Base-by-base conservation (phyloP, 106 monocot genomes). In the Xerophyta viscosa region DNA sequence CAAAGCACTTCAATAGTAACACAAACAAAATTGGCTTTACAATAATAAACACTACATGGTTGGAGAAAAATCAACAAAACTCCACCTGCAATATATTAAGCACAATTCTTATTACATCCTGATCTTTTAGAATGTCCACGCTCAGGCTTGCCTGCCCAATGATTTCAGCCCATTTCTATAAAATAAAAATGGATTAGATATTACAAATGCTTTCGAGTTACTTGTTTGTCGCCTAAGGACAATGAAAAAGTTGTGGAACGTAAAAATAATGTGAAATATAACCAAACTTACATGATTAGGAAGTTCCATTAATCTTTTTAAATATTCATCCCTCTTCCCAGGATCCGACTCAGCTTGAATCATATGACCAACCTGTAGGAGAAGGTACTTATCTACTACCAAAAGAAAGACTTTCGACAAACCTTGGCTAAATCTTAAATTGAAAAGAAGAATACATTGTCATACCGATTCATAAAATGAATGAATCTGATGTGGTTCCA, bases 401-500 rank as follows among this genome's bases (percentile, higher is more conserved):
- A 52, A 52, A 26, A n/a, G n/a, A n/a, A n/a, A n/a, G n/a, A n/a
- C n/a, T n/a, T n/a, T n/a, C n/a, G n/a, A n/a, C n/a, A n/a, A n/a
- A n/a, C n/a, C n/a, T n/a, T n/a, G n/a, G n/a, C n/a, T n/a, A n/a
- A n/a, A n/a, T n/a, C n/a, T n/a, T n/a, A n/a, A n/a, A n/a, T n/a
- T n/a, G n/a, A n/a, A n/a, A n/a, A n/a, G n/a, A n/a, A n/a, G n/a
- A n/a, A n/a, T n/a, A n/a, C n/a, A n/a, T n/a, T 18, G 27, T n/a
- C 27, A 29, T 86, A 86, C 86, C 36, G 90, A 75, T 82, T 99
- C 90, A 68, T 86, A 89, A 50, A 99, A 99, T 26, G 98, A 63
- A 70, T 99, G 98, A 68, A 99, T 99, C 68, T 99, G 98, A 62
- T 99, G 98, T 52, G 86, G 90, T 66, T 99, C 90, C 46, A 99